phyloP scores from a whole-genome alignment of 768 basidiomycete species.

The Kwoniella botswanensis region DNA sequence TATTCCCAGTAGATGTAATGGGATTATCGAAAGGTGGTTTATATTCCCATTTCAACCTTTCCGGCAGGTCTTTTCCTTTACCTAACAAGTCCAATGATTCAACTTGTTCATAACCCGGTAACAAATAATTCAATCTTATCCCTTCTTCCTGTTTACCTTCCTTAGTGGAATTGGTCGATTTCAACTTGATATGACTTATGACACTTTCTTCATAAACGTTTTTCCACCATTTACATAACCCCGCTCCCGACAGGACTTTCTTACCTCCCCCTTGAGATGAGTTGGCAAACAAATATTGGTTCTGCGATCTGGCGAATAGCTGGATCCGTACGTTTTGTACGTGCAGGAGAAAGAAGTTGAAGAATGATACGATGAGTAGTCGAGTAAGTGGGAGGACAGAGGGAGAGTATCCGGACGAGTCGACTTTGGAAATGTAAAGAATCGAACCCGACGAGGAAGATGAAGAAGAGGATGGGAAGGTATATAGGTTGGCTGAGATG shows the following conservation, averaged over 20 bases:
- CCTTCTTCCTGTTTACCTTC: background rate
- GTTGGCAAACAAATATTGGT: constrained; percentile 92
- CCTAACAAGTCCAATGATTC: constrained; percentile 51
- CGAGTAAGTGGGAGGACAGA: constrained; percentile 61
- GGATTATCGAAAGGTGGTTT: background rate
- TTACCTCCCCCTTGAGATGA: constrained; percentile 74
- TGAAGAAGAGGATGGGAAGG: constrained; percentile 64
- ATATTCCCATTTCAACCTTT: constrained; percentile 61
- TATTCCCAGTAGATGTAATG: background rate
- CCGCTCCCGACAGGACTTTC: constrained; percentile 73
- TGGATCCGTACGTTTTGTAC: constrained; percentile 72
- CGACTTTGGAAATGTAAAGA: constrained; percentile 91
- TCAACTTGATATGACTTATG: background rate
- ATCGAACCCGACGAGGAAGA: constrained; percentile 64
- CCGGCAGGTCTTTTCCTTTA: constrained; percentile 27
- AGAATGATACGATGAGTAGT: constrained; percentile 69
- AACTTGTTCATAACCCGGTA: constrained; percentile 44
- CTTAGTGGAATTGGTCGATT: background rate
- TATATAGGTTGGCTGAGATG: constrained; percentile 66
- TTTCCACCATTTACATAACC: constrained; percentile 93
- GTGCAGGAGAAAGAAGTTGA: constrained; percentile 67
- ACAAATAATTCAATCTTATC: constrained; percentile 37
- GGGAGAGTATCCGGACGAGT: constrained; percentile 79
- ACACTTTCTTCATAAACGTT: constrained; percentile 67
- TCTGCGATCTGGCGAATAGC: constrained; percentile 86